These are phyloP conservation scores for Rubus parviflorus DNA, from an alignment of 306 rosid genomes.

Conservation along the genomic window DNA sequence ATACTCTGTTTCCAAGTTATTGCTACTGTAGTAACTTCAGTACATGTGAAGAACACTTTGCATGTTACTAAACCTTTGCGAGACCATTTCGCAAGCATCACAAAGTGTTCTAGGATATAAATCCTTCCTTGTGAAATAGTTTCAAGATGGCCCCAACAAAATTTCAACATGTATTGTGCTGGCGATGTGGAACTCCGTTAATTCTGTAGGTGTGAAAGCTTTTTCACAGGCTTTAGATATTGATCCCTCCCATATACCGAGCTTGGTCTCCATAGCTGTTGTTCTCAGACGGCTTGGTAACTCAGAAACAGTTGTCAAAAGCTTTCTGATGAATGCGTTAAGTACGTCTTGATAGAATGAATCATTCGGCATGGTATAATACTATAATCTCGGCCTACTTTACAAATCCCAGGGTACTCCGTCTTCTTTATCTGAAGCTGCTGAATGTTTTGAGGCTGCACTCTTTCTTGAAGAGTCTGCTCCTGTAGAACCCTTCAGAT, in stretches of 20 bases:
- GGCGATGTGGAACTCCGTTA: neutral
- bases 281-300: slow-evolving; percentile 49
- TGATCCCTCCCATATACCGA: slow-evolving; percentile 64
- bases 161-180: slow-evolving; percentile 7
- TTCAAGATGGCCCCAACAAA: no score
- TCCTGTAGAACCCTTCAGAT: slow-evolving; percentile 85
- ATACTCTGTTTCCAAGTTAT: no score
- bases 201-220: slow-evolving; percentile 54
- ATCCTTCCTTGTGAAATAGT: no score
- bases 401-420: slow-evolving; percentile 49
- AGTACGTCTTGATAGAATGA: slow-evolving; percentile 59
- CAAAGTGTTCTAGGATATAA: no score
- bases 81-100: no score
- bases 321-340: slow-evolving; percentile 72
- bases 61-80: no score
- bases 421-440: slow-evolving; percentile 58
- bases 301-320: slow-evolving; percentile 42
- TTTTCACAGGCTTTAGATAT: slow-evolving; percentile 57
- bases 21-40: no score
- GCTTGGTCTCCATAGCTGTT: slow-evolving; percentile 65
- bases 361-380: slow-evolving; percentile 77
- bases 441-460: slow-evolving; percentile 82
- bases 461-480: slow-evolving; percentile 65
- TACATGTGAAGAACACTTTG: no score
- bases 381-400: slow-evolving; percentile 76